Conservation (phyloP, 768 basidiomycete genomes). For the Mycena capillaripes region DNA sequence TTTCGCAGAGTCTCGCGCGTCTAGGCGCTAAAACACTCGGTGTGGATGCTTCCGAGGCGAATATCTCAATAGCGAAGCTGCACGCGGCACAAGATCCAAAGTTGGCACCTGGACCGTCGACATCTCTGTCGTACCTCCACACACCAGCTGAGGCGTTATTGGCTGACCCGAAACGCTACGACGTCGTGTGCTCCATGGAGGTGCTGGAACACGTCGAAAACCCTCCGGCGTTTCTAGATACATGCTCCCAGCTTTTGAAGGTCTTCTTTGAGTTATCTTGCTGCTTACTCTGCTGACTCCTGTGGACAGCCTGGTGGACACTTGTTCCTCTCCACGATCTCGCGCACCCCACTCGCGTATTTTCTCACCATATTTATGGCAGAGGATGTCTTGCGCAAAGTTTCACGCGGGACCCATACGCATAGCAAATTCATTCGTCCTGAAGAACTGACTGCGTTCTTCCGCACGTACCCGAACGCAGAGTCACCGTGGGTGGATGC, state of each 20-base stretch:
- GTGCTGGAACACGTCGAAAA: slow-evolving; percentile 98
- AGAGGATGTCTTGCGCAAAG: slow-evolving; percentile 85
- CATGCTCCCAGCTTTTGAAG: slow-evolving; percentile 89
- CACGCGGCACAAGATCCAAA: slow-evolving; percentile 86
- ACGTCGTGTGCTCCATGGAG: slow-evolving; percentile 97
- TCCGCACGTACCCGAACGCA: slow-evolving; percentile 64
- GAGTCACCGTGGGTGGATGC: slow-evolving; percentile 22
- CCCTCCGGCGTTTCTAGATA: slow-evolving; percentile 84
- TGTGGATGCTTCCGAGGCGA: slow-evolving; percentile 92
- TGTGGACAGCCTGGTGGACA: slow-evolving; percentile 89
- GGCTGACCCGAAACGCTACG: slow-evolving; percentile 75
- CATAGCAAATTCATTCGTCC: slow-evolving; percentile 93
- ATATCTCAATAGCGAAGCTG: slow-evolving; percentile 86
- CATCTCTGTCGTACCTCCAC: slow-evolving; percentile 75
- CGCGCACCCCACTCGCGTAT: slow-evolving; percentile 73
- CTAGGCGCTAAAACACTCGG: slow-evolving; percentile 90
- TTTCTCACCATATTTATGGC: slow-evolving; percentile 73
- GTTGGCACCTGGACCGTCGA: slow-evolving; percentile 54
- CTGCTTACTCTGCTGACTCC: not conserved
- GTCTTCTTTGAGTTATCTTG: slow-evolving; percentile 51
- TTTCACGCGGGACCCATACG: slow-evolving; percentile 91
- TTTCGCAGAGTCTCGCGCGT: slow-evolving; percentile 81
- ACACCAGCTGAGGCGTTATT: slow-evolving; percentile 83
- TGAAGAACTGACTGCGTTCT: slow-evolving; percentile 86
- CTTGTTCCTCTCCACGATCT: slow-evolving; percentile 94